phyloP scores from a whole-genome alignment of 2,329 filamentous ascomycete genomes.

The Hypomyces rosellus region DNA sequence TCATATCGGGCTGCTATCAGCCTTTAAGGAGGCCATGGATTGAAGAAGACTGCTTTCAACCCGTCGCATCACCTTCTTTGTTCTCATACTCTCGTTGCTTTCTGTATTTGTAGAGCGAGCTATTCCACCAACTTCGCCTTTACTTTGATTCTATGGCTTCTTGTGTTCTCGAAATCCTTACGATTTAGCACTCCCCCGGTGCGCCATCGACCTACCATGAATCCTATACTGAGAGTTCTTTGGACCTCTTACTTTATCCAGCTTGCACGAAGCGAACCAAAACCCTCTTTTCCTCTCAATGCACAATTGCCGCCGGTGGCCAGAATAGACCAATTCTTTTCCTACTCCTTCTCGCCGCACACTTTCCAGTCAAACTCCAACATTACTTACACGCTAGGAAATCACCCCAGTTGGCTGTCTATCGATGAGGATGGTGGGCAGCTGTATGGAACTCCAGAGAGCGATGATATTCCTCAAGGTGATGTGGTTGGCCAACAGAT shows the following conservation, averaged over 20 bases:
- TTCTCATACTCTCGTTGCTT: constrained; percentile 1
- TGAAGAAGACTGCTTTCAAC: constrained; percentile 17
- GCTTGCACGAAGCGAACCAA: constrained; percentile 33
- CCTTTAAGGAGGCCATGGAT: constrained; percentile 21
- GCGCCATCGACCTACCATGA: constrained; percentile 23
- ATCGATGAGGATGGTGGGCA: constrained; percentile 59
- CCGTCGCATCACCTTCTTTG: constrained; percentile 8
- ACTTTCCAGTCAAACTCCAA: constrained; percentile 64
- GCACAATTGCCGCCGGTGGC: constrained; percentile 78
- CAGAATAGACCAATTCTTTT: constrained; percentile 59
- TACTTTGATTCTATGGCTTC: constrained; percentile 11
- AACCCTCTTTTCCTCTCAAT: constrained; percentile 66
- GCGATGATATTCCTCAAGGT: constrained; percentile 39
- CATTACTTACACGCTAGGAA: constrained; percentile 61
- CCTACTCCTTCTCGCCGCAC: constrained; percentile 63
- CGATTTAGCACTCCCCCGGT: constrained; percentile 16
- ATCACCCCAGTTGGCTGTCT: constrained; percentile 66
- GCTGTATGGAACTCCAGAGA: constrained; percentile 63
- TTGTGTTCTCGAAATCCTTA: constrained; percentile 13
- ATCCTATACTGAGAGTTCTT: constrained; percentile 21
- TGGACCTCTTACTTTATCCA: constrained; percentile 23
- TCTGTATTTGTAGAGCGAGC: background rate
- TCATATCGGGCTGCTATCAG: constrained; percentile 17
- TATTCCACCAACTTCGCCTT: background rate
- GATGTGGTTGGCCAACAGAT: constrained; percentile 56